Conservation (phyloP, 202 grass and related monocot genomes). For the Tripidium arundinaceum region DNA sequence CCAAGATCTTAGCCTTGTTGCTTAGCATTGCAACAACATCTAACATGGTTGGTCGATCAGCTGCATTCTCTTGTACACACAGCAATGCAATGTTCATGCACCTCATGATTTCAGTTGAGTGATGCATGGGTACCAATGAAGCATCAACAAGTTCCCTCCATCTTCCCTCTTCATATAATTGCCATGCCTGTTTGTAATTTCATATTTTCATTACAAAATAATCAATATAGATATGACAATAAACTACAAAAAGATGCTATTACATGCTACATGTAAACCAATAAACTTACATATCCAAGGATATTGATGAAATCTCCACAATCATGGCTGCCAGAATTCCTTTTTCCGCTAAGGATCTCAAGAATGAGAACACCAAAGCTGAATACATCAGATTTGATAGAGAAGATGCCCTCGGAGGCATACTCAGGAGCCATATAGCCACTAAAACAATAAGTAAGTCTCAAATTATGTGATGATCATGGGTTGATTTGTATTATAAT, state of each 20-base stretch:
- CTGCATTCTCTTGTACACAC: constrained; percentile 18
- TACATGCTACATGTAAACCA: neutral
- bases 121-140: constrained; percentile 18
- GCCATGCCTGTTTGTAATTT: constrained; percentile 40
- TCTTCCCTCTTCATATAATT: constrained; percentile 44
- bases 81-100: constrained; percentile 28
- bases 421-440: constrained; percentile 42
- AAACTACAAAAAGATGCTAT: neutral
- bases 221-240: neutral
- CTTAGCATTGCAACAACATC: constrained; percentile 4
- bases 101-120: constrained; percentile 21
- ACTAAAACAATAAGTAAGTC: constrained; percentile 3
- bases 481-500: neutral
- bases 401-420: constrained; percentile 37
- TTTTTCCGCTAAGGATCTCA: constrained; percentile 48
- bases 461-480: neutral
- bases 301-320: constrained; percentile 45
- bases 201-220: neutral
- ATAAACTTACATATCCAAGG: constrained; percentile 48
- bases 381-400: constrained; percentile 58
- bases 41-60: constrained; percentile 9
- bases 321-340: constrained; percentile 15
- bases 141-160: constrained; percentile 44
- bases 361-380: constrained; percentile 46
- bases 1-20: neutral